Percentiles rank a stretch among this genome's conserved stretches.
These are phyloP conservation scores for Oxytropis ochrocephala DNA, from an alignment of 306 rosid genomes.

Conservation along the genomic window DNA sequence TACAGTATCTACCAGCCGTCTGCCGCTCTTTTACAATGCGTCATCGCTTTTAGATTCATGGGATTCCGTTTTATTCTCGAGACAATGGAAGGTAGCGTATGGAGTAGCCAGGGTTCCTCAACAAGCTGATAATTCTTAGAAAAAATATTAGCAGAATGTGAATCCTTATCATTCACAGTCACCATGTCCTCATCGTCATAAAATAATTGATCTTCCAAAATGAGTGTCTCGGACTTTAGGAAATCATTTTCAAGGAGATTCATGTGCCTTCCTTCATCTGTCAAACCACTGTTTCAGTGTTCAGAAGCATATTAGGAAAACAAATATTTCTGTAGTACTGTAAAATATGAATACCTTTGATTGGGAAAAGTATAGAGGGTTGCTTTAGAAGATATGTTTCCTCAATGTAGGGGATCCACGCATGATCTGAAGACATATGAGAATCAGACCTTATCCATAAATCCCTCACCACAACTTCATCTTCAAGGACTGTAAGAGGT, in stretches of 20 bases:
- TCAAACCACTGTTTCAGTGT: conserved; percentile 99
- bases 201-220: conserved; percentile 35
- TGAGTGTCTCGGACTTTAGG: conserved; percentile 27
- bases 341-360: conserved; percentile 54
- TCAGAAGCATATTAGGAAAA: conserved; percentile 68
- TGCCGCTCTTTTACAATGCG: conserved; percentile 27
- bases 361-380: conserved; percentile 34
- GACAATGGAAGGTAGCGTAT: conserved; percentile 26
- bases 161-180: conserved; percentile 20
- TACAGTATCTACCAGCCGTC: conserved; percentile 41
- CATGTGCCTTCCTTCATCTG: conserved; percentile 62
- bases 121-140: conserved; percentile 58
- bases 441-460: conserved; percentile 64
- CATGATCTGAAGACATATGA: conserved; percentile 33
- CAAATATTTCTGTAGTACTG: conserved; percentile 21
- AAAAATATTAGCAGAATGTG: conserved; percentile 29
- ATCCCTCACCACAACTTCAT: conserved; percentile 60
- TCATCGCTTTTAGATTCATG: conserved; percentile 34
- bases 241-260: conserved; percentile 40
- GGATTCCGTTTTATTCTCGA: conserved; percentile 39
- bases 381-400: conserved; percentile 55
- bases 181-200: conserved; percentile 28
- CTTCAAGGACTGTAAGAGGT: conserved; percentile 39
- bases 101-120: conserved; percentile 89
- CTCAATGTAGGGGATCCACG: conserved; percentile 53